phyloP scores from a whole-genome alignment of 1,284 basidiomycete species.

The Cryptococcus wingfieldii region DNA sequence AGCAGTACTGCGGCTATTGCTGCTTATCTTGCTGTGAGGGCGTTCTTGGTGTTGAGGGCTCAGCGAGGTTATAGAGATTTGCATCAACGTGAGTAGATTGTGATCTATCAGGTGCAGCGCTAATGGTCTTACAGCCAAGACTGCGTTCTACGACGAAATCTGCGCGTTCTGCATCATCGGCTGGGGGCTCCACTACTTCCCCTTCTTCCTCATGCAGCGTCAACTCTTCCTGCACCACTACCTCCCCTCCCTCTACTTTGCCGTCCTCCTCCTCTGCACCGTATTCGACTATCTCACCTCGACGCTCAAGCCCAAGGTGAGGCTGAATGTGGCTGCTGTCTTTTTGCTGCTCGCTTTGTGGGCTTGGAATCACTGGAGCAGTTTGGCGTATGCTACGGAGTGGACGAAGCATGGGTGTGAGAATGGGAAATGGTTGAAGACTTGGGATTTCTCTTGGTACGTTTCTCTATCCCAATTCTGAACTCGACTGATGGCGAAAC shows the following conservation, averaged over 20 bases:
- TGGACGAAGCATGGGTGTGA: slow-evolving; percentile 83
- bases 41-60: slow-evolving; percentile 75
- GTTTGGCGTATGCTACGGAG: slow-evolving; percentile 74
- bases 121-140: slow-evolving; percentile 54
- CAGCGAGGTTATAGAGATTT: slow-evolving; percentile 90
- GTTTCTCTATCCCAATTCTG: slow-evolving; percentile 26
- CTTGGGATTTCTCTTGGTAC: slow-evolving; percentile 94
- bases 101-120: background rate
- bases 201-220: slow-evolving; percentile 97
- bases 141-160: slow-evolving; percentile 85
- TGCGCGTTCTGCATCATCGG: slow-evolving; percentile 89
- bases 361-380: slow-evolving; percentile 74
- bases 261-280: slow-evolving; percentile 71
- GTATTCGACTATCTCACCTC: slow-evolving; percentile 84
- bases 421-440: slow-evolving; percentile 76
- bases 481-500: slow-evolving; percentile 4
- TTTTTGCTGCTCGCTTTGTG: slow-evolving; percentile 69
- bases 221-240: slow-evolving; percentile 98
- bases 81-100: slow-evolving; percentile 66
- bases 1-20: slow-evolving; percentile 67
- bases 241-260: slow-evolving; percentile 91
- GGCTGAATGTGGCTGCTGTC: slow-evolving; percentile 73
- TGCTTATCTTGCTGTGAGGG: slow-evolving; percentile 65
- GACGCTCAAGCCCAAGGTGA: slow-evolving; percentile 65
- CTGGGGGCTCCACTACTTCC: slow-evolving; percentile 94